Base-by-base conservation (phyloP, 371 early-diverging fungal species). In the Funneliformis caledonium region DNA sequence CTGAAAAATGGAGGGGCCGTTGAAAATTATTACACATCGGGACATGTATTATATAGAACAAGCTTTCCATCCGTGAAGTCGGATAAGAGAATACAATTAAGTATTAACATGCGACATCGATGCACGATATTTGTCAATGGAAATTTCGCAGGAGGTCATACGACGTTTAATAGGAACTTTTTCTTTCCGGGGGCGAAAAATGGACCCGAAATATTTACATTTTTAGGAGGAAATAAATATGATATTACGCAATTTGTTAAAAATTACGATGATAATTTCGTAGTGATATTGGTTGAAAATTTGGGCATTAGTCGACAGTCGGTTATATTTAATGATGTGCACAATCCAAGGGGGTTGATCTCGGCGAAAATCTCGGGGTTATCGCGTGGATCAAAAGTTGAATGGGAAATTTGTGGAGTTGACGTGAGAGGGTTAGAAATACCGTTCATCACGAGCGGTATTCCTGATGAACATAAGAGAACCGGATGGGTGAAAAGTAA, bases 371-470 rank as follows among this genome's bases (percentile, higher is more conserved):
- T 93, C 47, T 75, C 79, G 37, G 92, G 93, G 4, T 79, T 81
- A 26, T 60, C 82, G 10, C 67, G 61, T 10, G 78, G 78, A 26
- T 85, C 87, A 62, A 76, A 84, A 37, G 80, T 83, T 16, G 79
- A 74, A 45, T 94, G 96, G 94, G 84, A 91, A 69, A 91, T 94
- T n/a, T 85, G 92, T n/a, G 96, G 96, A 31, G 92, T 95, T 1
- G 94, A 95, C 85, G 92, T 92, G 10, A 85, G 90, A 47, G 68
- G 83, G 12, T 82, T 92, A 31, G 76, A 84, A 26, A 87, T 89
- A 77, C 86, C 91, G 1, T 92, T 86, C 86, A 88, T 83, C 42
- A 87, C 90, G 1, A 90, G 92, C 19, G 96, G 96, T 0, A 90
- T 95, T 81, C 94, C 95, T 0, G 95, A 94, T 81, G 95, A 95